phyloP scores from a whole-genome alignment of 768 basidiomycete genomes.

The Trametes coccinea region DNA sequence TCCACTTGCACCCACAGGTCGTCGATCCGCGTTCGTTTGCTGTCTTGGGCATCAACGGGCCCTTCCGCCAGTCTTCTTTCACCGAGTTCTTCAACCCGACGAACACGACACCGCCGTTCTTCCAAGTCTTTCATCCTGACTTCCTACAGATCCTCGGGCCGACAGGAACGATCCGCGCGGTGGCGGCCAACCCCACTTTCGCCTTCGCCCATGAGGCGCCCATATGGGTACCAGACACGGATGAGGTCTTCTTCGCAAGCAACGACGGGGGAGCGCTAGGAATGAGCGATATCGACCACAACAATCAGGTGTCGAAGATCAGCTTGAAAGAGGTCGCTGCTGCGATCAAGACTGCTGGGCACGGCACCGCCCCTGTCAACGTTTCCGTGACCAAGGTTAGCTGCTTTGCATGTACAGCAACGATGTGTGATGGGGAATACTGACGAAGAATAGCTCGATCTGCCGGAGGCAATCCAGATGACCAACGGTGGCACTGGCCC shows the following conservation, averaged over 20 bases:
- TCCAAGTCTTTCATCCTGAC: constrained; percentile 53
- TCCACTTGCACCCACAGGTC: constrained; percentile 38
- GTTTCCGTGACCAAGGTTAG: constrained; percentile 47
- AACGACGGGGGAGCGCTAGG: constrained; percentile 68
- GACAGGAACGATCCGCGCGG: constrained; percentile 54
- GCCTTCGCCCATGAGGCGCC: constrained; percentile 83
- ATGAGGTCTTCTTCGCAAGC: constrained; percentile 73
- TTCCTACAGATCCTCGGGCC: constrained; percentile 63
- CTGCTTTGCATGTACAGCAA: not conserved
- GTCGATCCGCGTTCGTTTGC: constrained; percentile 52
- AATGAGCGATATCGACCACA: constrained; percentile 61
- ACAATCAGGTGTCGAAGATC: constrained; percentile 64
- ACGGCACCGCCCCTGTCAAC: constrained; percentile 41
- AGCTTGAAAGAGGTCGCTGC: constrained; percentile 54
- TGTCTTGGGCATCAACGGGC: constrained; percentile 48
- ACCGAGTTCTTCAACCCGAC: constrained; percentile 59
- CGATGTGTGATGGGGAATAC: not conserved
- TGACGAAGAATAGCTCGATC: constrained; percentile 46
- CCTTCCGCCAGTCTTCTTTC: constrained; percentile 35
- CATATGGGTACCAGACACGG: constrained; percentile 62
- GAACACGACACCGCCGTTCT: constrained; percentile 55
- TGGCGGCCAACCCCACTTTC: constrained; percentile 61
- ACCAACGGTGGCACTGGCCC: constrained; percentile 71
- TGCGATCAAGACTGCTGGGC: constrained; percentile 38
- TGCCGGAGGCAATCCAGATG: constrained; percentile 63